Evolutionary conservation across 1,139 yeast species (phyloP), one percentile per base, ranked within the genome.

Genomic region (Yarrowia galli): DNA sequence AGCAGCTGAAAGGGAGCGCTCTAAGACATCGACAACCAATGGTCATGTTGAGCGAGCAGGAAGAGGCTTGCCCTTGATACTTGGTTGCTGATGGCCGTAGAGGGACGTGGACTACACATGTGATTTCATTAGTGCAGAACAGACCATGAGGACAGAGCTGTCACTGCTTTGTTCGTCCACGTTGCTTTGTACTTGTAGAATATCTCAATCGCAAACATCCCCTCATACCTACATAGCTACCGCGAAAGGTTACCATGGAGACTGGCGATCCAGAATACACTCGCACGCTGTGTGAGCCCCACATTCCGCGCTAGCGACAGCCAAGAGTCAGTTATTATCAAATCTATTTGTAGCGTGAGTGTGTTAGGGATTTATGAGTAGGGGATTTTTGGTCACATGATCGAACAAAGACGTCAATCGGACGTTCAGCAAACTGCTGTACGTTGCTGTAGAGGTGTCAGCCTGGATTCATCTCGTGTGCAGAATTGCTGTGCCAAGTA

Each of bases 181-280:
- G n/a, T n/a, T n/a, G n/a, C n/a, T n/a, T n/a, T n/a, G n/a, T n/a
- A n/a, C n/a, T n/a, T n/a, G n/a, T n/a, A n/a, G n/a, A n/a, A n/a
- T n/a, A n/a, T n/a, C n/a, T n/a, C n/a, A n/a, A n/a, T n/a, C n/a
- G n/a, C n/a, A n/a, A n/a, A n/a, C n/a, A n/a, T 25, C 28, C 28
- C 28, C 36, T 10, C 36, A 28, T 48, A 48, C 53, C 38, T 48
- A 48, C 53, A 28, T 9, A 48, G 36, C 22, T 25, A 8, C 53
- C 53, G 9, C 18, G 38, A 3, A 23, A 7, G 25, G 49, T 46
- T 46, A 15, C 49, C 49, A 46, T 46, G 49, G 49, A 23, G 32
- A 46, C 49, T 45, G 49, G 32, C 28, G 49, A 46, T 46, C 49
- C 25, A 23, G 28, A 43, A 36, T 36, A 36, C n/a, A 36, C 40